Conservation (phyloP, 805 yeast genomes). For the Metschnikowia kunwiensis region DNA sequence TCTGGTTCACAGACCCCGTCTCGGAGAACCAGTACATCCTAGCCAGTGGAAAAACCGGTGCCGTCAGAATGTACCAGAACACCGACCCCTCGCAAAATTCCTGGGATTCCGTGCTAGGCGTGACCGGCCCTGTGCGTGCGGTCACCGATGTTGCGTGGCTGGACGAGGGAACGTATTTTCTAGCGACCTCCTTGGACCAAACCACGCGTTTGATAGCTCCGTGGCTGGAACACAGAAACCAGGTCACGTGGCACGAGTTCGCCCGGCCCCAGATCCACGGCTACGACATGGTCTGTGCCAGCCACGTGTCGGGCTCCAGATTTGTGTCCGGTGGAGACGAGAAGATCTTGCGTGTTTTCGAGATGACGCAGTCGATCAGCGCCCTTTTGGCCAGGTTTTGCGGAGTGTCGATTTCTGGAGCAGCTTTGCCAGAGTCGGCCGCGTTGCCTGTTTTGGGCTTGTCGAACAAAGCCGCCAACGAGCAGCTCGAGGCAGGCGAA, state of each 20-base stretch:
- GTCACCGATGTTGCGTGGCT: conserved; percentile 83
- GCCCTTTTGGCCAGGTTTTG: conserved; percentile 54
- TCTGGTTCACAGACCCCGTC: conserved; percentile 57
- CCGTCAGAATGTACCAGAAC: conserved; percentile 76
- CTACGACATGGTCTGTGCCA: conserved; percentile 85
- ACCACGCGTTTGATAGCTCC: conserved; percentile 82
- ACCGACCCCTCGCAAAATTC: conserved; percentile 12
- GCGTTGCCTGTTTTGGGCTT: conserved; percentile 90
- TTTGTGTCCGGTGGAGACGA: conserved; percentile 97
- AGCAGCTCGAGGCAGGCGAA: conserved; percentile 41
- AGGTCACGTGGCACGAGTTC: conserved; percentile 78
- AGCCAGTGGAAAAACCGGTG: conserved; percentile 89
- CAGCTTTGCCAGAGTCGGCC: conserved; percentile 72
- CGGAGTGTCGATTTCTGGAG: conserved; percentile 31
- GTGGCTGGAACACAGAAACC: conserved; percentile 42
- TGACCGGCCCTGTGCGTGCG: conserved; percentile 73
- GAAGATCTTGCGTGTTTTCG: conserved; percentile 84
- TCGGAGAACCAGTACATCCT: conserved; percentile 46
- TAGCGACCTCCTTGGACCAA: conserved; percentile 86
- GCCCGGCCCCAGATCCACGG: conserved; percentile 99
- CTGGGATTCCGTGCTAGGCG: conserved; percentile 51
- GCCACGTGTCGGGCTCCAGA: conserved; percentile 53
- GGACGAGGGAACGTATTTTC: conserved; percentile 57
- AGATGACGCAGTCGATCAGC: conserved; percentile 79
- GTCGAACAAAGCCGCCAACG: conserved; percentile 80